These are phyloP conservation scores for Elaeagnus macrophylla DNA, from an alignment of 306 rosid species.

Conservation along the genomic window DNA sequence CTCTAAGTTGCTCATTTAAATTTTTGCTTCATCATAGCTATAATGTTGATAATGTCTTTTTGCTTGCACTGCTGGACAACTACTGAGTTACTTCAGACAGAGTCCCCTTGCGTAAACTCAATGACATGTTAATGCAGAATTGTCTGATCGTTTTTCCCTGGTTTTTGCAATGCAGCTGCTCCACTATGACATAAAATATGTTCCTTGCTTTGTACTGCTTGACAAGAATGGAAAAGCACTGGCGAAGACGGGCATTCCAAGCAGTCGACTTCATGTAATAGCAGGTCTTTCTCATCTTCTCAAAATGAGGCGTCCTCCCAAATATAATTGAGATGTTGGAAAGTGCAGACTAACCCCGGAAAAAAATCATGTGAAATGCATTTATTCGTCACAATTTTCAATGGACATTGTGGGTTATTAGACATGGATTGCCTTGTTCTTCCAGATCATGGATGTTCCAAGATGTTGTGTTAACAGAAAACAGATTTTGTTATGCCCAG, in stretches of 20 bases:
- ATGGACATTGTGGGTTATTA: too few species aligned
- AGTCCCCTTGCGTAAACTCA: too few species aligned
- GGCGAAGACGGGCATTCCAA: constrained; percentile 73
- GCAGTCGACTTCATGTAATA: constrained; percentile 72
- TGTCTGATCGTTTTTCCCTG: constrained; percentile 13
- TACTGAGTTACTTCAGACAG: too few species aligned
- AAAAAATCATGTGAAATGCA: background rate
- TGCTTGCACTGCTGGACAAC: too few species aligned
- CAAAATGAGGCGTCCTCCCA: constrained; percentile 48
- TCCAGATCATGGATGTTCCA: background rate
- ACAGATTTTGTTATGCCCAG: too few species aligned
- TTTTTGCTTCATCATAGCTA: too few species aligned
- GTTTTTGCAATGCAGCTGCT: constrained; percentile 57
- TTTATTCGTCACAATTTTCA: background rate
- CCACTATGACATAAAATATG: constrained; percentile 72
- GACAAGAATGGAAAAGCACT: constrained; percentile 77
- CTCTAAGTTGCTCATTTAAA: too few species aligned
- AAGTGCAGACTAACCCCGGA: background rate
- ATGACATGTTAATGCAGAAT: background rate
- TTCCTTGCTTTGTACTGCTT: constrained; percentile 79
- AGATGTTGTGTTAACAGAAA: too few species aligned
- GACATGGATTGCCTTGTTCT: too few species aligned
- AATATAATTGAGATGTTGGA: background rate
- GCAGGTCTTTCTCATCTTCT: constrained; percentile 89
- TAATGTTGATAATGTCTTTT: too few species aligned